phyloP scores from a whole-genome alignment of 371 early-diverging fungal species.

The Phascolomyces articulosus region DNA sequence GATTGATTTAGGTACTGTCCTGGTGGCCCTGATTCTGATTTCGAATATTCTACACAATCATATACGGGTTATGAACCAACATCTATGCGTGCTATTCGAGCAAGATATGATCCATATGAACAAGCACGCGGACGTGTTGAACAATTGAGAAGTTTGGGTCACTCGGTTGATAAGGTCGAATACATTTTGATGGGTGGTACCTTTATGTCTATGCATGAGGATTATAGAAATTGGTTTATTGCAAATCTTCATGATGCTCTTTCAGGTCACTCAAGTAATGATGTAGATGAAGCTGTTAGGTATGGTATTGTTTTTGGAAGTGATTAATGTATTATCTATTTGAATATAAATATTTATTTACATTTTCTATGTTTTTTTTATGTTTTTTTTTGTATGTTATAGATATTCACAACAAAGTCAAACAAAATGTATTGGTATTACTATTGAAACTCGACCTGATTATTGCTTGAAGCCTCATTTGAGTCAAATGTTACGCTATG shows the following conservation, averaged over 20 bases:
- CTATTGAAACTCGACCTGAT: conserved; percentile 99
- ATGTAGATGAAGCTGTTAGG: conserved; percentile 97
- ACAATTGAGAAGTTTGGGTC: conserved; percentile 96
- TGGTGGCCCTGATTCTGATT: conserved; percentile 99
- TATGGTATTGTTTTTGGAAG: too few species aligned
- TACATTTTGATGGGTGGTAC: conserved; percentile 99
- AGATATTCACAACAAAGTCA: conserved; percentile 94
- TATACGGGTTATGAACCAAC: conserved; percentile 99
- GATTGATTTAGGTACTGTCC: conserved; percentile 92
- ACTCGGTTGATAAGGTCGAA: conserved; percentile 98
- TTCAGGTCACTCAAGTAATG: conserved; percentile 88
- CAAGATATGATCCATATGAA: conserved; percentile 98
- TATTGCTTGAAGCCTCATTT: conserved; percentile 99
- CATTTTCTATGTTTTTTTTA: not conserved
- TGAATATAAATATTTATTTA: too few species aligned
- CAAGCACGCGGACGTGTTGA: conserved; percentile 97
- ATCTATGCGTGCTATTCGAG: conserved; percentile 99
- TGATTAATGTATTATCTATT: too few species aligned
- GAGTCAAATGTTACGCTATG: conserved; percentile 98
- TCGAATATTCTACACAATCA: conserved; percentile 99
- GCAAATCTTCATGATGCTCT: conserved; percentile 98
- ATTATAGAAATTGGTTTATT: conserved; percentile 98
- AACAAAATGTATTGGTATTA: conserved; percentile 99
- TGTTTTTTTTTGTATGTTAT: not conserved
- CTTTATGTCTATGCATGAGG: conserved; percentile 97